phyloP scores from a whole-genome alignment of 1,284 basidiomycete genomes.

The Melampsora larici-populina region DNA sequence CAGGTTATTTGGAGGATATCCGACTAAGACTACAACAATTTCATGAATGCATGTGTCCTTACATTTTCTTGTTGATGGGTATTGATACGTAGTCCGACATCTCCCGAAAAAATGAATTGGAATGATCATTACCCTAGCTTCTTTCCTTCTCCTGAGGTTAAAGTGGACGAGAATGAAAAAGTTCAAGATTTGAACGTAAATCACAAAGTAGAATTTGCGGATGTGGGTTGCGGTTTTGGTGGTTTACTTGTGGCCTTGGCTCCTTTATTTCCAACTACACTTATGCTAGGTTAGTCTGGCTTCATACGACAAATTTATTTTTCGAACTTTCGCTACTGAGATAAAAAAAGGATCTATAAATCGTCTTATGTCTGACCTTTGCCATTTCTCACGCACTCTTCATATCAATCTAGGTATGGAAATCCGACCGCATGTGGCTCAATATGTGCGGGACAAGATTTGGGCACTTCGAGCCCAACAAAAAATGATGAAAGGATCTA shows the following conservation, averaged over 20 bases:
- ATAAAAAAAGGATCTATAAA: background rate
- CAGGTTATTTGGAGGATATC: too few relatives aligned
- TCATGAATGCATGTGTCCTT: too few relatives aligned
- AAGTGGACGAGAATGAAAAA: constrained; percentile 51
- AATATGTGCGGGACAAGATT: constrained; percentile 94
- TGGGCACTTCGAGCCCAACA: constrained; percentile 69
- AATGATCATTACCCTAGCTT: constrained; percentile 75
- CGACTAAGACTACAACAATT: too few relatives aligned
- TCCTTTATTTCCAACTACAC: constrained; percentile 81
- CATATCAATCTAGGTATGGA: constrained; percentile 71
- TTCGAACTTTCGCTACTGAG: too few relatives aligned
- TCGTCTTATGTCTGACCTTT: background rate
- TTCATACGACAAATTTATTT: background rate
- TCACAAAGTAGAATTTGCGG: constrained; percentile 83
- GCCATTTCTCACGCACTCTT: background rate
- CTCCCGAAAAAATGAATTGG: constrained; percentile 80
- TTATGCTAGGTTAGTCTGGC: constrained; percentile 75
- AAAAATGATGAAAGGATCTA: constrained; percentile 24
- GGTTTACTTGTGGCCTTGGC: constrained; percentile 87
- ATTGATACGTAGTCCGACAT: constrained; percentile 61
- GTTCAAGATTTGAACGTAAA: background rate
- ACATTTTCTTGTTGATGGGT: too few relatives aligned
- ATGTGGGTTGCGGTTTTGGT: constrained; percentile 97
- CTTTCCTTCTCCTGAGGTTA: constrained; percentile 52
- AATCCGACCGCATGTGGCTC: constrained; percentile 91